Base-by-base conservation (phyloP, 768 basidiomycete genomes). In the Punctularia strigosozonata region DNA sequence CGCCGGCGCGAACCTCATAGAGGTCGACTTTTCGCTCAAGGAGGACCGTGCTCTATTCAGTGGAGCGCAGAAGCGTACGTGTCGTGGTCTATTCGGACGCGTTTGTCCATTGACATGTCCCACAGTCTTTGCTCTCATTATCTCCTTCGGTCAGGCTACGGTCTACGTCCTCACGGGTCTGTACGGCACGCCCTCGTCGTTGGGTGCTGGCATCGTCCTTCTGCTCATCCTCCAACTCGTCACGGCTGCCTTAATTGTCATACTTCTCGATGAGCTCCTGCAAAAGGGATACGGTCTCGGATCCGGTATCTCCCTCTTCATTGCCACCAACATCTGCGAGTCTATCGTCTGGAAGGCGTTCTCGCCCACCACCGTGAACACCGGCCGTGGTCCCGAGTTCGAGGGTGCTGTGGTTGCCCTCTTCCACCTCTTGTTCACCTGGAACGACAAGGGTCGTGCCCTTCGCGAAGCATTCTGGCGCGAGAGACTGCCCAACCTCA, bases 301-400 rank as follows among this genome's bases (percentile, higher is more conserved):
- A 42, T 92, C 89, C 4, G 95, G 95, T 46, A 97, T 99, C 62
- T 92, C 91, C 42, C 81, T 98, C 42, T 98, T 98, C 75, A 95
- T 98, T 51, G 95, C 94, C 4, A 98, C 95, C 66, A 99, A 98
- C 71, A 98, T 99, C 51, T 98, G 94, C 62, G 95, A 99, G 61
- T 88, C 84, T 46, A 98, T 99, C 65, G 79, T 98, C 56, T 99
- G 94, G 94, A 99, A 99, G 56, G 95, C 94, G 2, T 98, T 99
- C 66, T 92, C 89, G 1, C 95, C 95, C 7, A 98, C 90, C 17
- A 97, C 95, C 33, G 64, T 98, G 63, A 98, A 98, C 74, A 97
- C 91, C 22, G 95, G 94, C 26, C 86, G 94, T 46, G 94, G 94
- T 3, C 86, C 92, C 38, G 95, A 99, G 59, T 99, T 98, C 49